Base-by-base conservation (phyloP, 176 grass and related monocot species). In the Metroxylon sagu region DNA sequence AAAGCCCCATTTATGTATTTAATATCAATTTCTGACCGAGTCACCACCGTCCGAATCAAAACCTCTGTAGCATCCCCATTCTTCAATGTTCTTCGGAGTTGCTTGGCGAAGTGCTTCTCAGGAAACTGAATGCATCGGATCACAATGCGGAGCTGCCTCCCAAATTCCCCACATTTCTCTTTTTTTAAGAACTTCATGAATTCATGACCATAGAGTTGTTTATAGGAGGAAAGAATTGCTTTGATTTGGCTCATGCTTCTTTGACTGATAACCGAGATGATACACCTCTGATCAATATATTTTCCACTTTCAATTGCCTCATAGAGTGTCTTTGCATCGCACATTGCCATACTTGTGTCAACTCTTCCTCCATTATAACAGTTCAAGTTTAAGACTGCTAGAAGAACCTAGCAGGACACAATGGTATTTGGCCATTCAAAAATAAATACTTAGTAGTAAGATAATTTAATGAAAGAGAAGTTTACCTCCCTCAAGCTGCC, bases 171-270 rank as follows among this genome's bases (percentile, higher is more conserved):
- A 0, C 73, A 27, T 29, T 64, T 52, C 15, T 77, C 57, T 30
- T 67, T 77, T 35, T 83, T 83, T 50, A 83, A 56, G 29, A 76
- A 60, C 70, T 71, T 66, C 50, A 48, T 55, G 30, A 83, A 76
- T 29, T 82, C 79, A 50, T 56, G 74, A 48, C 73, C 73, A 50
- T 82, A 82, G 59, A 82, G 61, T 48, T 75, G 67, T 68, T 70
- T 66, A 55, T 76, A 82, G 17, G 79, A 76, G 54, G 29, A 31
- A 3, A 82, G 55, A 17, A 67, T 49, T n/a, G 16, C 49, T 62
- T 55, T 72, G 4, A 71, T 28, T 21, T 82, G 79, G 53, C 67
- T 61, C 18, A 43, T 71, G 73, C 50, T 82, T 25, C 73, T 76
- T 25, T 82, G 73, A 19, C 56, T 29, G 18, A 72, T 31, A 48